A percentile compares a stretch with the other conserved stretches of the same genome.
Evolutionary conservation across 2,329 filamentous ascomycete genomes (phyloP).

Genomic region (Teratosphaeria destructans): DNA sequence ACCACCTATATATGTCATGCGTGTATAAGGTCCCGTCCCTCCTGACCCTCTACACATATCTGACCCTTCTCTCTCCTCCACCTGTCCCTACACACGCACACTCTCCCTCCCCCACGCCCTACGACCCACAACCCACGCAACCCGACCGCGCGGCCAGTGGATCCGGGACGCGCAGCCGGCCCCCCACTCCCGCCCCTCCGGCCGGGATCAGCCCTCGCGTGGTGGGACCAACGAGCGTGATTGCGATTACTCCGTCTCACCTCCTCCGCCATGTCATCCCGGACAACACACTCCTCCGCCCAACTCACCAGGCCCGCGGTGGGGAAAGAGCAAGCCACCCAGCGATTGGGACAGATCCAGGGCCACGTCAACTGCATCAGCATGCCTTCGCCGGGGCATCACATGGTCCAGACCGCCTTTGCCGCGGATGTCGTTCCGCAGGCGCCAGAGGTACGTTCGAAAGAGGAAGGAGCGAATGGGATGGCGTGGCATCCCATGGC

Average conservation of each 20-base stretch:
- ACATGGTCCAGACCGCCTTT: constrained; percentile 11
- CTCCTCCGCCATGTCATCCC: not conserved
- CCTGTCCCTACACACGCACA: too few species aligned
- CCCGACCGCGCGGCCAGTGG: not conserved
- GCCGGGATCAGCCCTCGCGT: not conserved
- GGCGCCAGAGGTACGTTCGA: constrained; percentile 54
- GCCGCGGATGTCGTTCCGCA: constrained; percentile 17
- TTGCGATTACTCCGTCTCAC: not conserved
- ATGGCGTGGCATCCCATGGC: too few species aligned
- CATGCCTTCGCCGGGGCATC: constrained; percentile 1
- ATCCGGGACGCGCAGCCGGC: not conserved
- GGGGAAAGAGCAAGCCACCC: constrained; percentile 6
- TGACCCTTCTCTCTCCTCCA: too few species aligned
- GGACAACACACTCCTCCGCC: not conserved
- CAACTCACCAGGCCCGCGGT: not conserved
- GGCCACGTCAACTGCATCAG: constrained; percentile 14
- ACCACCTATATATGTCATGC: not conserved
- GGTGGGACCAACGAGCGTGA: not conserved
- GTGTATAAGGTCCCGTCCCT: not conserved
- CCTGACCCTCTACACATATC: not conserved
- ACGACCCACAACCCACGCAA: not conserved
- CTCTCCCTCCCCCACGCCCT: not conserved
- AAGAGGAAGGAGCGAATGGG: constrained; percentile 6
- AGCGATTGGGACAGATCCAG: constrained; percentile 19
- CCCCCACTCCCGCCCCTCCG: not conserved